Percentiles rank a stretch among this genome's conserved stretches.
Conservation (phyloP, 2,329 filamentous ascomycete species). For the Pseudocercospora macadamiae region DNA sequence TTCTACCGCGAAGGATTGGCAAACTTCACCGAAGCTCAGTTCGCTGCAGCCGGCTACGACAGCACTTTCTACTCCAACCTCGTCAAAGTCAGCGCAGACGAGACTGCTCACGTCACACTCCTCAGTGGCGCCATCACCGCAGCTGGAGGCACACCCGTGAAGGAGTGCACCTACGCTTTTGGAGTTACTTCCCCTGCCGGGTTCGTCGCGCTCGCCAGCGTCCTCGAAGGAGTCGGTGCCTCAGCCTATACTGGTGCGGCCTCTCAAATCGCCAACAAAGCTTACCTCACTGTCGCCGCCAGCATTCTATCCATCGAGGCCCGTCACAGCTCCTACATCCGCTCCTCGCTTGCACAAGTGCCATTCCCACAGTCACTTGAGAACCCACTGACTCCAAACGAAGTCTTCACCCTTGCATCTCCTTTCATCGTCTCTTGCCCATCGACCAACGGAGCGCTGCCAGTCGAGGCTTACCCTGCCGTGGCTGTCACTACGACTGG, state of each 20-base stretch:
- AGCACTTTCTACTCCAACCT: slow-evolving; percentile 61
- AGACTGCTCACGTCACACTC: slow-evolving; percentile 60
- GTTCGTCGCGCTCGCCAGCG: slow-evolving; percentile 56
- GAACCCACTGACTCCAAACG: slow-evolving; percentile 59
- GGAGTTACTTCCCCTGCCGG: slow-evolving; percentile 43
- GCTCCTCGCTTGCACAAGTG: slow-evolving; percentile 2
- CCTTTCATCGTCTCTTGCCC: slow-evolving; percentile 65
- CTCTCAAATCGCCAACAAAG: slow-evolving; percentile 58
- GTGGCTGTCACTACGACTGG: slow-evolving; percentile 15
- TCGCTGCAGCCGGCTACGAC: slow-evolving; percentile 36
- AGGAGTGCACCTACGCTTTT: slow-evolving; percentile 57
- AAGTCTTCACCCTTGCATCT: slow-evolving; percentile 66
- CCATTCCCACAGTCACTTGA: slow-evolving; percentile 66
- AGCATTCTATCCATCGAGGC: slow-evolving; percentile 66
- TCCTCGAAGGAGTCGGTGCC: slow-evolving; percentile 62
- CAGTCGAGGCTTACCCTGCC: slow-evolving; percentile 53
- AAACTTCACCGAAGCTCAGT: slow-evolving; percentile 15
- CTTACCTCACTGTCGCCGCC: slow-evolving; percentile 64
- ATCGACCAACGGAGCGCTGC: slow-evolving; percentile 56
- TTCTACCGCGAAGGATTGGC: slow-evolving; percentile 61
- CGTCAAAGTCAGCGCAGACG: slow-evolving; percentile 59
- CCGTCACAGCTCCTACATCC: slow-evolving; percentile 61
- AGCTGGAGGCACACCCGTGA: slow-evolving; percentile 56
- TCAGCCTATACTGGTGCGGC: slow-evolving; percentile 66
- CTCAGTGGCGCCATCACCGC: slow-evolving; percentile 49